Base-by-base conservation (phyloP, 2,329 filamentous ascomycete genomes). In the Alternaria viburni region DNA sequence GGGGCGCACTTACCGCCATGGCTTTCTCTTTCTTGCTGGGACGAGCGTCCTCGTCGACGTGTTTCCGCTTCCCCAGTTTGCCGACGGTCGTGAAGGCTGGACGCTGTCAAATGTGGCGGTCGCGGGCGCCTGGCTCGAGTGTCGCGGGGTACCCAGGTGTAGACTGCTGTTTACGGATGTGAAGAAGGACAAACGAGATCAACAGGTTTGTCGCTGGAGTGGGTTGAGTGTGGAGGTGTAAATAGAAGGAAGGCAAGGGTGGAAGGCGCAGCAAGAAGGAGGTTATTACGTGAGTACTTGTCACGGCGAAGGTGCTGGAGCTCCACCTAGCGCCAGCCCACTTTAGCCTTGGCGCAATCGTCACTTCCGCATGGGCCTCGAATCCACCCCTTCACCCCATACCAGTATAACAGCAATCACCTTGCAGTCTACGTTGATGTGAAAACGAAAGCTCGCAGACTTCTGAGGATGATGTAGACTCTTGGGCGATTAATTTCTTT, bases 21-120 rank as follows among this genome's bases (percentile, higher is more conserved):
- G 62, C 70, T 77, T 80, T 81, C 71, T 81, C 71, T 78, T 79
- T 81, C 72, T 81, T 81, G 54, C 69, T 62, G 61, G 79, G 79
- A 72, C 76, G 74, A 72, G 72, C 71, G 78, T 79, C 78, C 75
- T 78, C 75, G 69, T 69, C 71, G 61, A 71, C 75, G 65, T 69
- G 69, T 73, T 75, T 80, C 75, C 80, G 77, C 74, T 81, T 81
- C 78, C 78, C 79, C 80, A 81, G 79, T 74, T 80, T 81, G 80
- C 72, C 77, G 76, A 69, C 74, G 70, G 64, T 66, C 61, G 64
- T 49, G 62, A 49, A 70, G 68, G 60, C 62, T 71, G 62, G 61
- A 62, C 70, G 74, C 72, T 67, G 65, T 73, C 57, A 60, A 66
- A 67, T 62, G 50, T 65, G 52, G 69, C 67, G 61, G 67, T 61